Conservation (phyloP, 2,329 filamentous ascomycete species). For the Westerdykella sp. region DNA sequence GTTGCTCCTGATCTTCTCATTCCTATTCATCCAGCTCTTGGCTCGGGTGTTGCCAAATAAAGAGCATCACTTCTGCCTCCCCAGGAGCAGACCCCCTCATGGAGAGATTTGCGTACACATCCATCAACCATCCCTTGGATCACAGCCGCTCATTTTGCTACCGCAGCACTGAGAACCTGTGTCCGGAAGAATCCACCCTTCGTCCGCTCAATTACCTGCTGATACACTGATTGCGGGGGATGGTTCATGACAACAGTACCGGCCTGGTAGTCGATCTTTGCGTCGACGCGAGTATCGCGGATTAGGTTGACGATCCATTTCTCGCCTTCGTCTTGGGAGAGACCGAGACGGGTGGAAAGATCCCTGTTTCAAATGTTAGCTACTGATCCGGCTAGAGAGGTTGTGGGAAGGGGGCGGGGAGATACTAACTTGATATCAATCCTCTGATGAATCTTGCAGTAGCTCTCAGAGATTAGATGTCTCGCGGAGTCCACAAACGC, state of each 20-base stretch:
- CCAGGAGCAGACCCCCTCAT: too few relatives aligned
- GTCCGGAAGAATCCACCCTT: conserved; percentile 99
- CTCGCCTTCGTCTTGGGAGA: conserved; percentile 92
- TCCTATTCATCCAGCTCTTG: too few relatives aligned
- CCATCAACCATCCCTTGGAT: too few relatives aligned
- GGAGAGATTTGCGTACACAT: too few relatives aligned
- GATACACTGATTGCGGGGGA: conserved; percentile 95
- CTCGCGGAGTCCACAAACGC: conserved; percentile 88
- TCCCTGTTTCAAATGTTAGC: conserved; percentile 49
- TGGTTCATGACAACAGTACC: conserved; percentile 99
- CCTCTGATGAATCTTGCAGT: conserved; percentile 99
- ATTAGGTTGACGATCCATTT: conserved; percentile 99
- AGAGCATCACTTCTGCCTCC: too few relatives aligned
- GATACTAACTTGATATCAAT: conserved; percentile 80
- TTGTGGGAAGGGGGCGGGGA: not conserved
- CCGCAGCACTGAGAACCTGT: conserved; percentile 70
- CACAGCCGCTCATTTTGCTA: conserved; percentile 39
- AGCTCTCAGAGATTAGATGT: conserved; percentile 96
- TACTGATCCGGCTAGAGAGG: not conserved
- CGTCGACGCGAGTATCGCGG: conserved; percentile 91
- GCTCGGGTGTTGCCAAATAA: too few relatives aligned
- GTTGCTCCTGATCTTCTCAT: too few relatives aligned
- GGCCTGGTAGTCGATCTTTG: conserved; percentile 99
- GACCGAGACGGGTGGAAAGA: conserved; percentile 80
- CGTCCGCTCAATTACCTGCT: conserved; percentile 98